Percentiles rank a stretch among this genome's conserved stretches.
Conservation (phyloP, 1,284 basidiomycete genomes). For the Neotropicomus parvogracilis region DNA sequence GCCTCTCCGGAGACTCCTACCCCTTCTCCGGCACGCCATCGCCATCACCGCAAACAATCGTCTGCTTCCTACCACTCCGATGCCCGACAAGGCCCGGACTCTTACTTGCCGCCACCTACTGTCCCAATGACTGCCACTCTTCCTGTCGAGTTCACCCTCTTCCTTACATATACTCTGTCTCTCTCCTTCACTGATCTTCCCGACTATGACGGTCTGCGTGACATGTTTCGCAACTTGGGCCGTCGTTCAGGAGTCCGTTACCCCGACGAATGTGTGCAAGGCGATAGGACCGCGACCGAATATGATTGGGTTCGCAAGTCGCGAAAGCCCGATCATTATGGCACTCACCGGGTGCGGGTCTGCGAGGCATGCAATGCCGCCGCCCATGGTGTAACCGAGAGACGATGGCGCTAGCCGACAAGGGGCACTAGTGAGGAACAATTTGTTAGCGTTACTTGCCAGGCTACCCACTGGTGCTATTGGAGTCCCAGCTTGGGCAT, state of each 20-base stretch:
- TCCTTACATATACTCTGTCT: slow-evolving; percentile 82
- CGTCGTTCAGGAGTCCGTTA: slow-evolving; percentile 52
- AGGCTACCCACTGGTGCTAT: background rate
- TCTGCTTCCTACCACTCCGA: slow-evolving; percentile 23
- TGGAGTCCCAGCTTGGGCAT: slow-evolving; percentile 1
- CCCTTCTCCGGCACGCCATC: slow-evolving; percentile 18
- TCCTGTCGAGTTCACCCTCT: slow-evolving; percentile 84
- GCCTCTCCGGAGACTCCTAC: slow-evolving; percentile 10
- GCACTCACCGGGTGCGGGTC: slow-evolving; percentile 29
- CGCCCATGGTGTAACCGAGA: slow-evolving; percentile 25
- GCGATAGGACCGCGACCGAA: slow-evolving; percentile 28
- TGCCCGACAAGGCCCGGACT: slow-evolving; percentile 6
- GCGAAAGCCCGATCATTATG: slow-evolving; percentile 11
- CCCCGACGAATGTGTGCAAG: slow-evolving; percentile 49
- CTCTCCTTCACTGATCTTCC: slow-evolving; percentile 89
- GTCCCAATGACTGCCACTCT: slow-evolving; percentile 75
- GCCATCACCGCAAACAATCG: slow-evolving; percentile 17
- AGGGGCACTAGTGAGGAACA: slow-evolving; percentile 1
- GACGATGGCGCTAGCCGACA: slow-evolving; percentile 24
- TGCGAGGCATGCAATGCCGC: slow-evolving; percentile 34
- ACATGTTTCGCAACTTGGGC: slow-evolving; percentile 70
- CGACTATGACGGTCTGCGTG: slow-evolving; percentile 84
- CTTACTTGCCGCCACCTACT: slow-evolving; percentile 10
- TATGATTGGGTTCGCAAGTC: slow-evolving; percentile 29
- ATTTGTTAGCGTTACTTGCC: slow-evolving; percentile 4